These are phyloP conservation scores for Penicillium soppii DNA, from an alignment of 495 filamentous ascomycete species.

Conservation along the genomic window DNA sequence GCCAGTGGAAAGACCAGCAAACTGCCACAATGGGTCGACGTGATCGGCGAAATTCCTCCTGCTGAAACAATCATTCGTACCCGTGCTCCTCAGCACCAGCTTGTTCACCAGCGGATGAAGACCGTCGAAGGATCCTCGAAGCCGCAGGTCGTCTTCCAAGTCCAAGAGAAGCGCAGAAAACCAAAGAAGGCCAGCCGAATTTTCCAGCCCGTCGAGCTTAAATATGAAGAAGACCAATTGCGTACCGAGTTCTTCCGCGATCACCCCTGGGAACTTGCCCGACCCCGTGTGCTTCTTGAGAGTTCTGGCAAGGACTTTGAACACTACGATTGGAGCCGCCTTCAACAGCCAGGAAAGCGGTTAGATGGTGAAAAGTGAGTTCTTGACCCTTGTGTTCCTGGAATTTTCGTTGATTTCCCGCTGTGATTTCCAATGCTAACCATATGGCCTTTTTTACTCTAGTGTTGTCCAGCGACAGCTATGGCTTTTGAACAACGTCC, in stretches of 20 bases:
- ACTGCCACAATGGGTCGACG: slow-evolving; percentile 75
- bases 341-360: slow-evolving; percentile 74
- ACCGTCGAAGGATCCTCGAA: slow-evolving; percentile 30
- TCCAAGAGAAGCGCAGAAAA: slow-evolving; percentile 39
- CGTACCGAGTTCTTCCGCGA: slow-evolving; percentile 81
- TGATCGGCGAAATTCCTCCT: slow-evolving; percentile 73
- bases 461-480: slow-evolving; percentile 94
- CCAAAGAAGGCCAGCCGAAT: slow-evolving; percentile 67
- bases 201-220: slow-evolving; percentile 75
- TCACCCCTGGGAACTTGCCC: slow-evolving; percentile 95
- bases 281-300: slow-evolving; percentile 82
- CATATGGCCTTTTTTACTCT: neutral
- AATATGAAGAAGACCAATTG: slow-evolving; percentile 83
- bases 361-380: slow-evolving; percentile 84
- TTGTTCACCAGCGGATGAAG: slow-evolving; percentile 49
- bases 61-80: slow-evolving; percentile 71
- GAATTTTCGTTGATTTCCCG: neutral
- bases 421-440: slow-evolving; percentile 18
- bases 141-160: slow-evolving; percentile 40
- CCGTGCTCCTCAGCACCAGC: slow-evolving; percentile 64
- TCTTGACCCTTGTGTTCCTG: neutral
- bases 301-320: slow-evolving; percentile 77
- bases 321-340: slow-evolving; percentile 75
- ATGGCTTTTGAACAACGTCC: slow-evolving; percentile 70
- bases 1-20: slow-evolving; percentile 45